phyloP scores from a whole-genome alignment of 352 stramenopile species.

The Globisporangium camurandrum region DNA sequence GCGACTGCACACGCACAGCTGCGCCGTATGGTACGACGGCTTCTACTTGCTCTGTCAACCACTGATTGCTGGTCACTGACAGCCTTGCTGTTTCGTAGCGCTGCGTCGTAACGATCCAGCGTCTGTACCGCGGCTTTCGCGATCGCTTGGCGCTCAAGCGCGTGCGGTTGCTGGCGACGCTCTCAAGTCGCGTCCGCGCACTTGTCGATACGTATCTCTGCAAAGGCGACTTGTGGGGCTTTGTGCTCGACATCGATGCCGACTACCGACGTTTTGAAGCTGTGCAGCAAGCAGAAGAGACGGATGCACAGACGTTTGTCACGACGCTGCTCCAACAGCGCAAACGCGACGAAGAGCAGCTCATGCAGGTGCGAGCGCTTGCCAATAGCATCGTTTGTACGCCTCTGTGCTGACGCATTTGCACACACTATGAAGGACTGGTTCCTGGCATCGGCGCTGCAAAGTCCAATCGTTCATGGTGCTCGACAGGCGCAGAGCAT shows the following conservation, averaged over 20 bases:
- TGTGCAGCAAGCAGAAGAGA: constrained; percentile 31
- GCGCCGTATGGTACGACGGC: constrained; percentile 10
- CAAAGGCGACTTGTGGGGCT: constrained; percentile 49
- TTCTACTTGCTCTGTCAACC: background rate
- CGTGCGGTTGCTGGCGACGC: constrained; percentile 21
- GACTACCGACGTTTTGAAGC: constrained; percentile 45
- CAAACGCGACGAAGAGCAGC: constrained; percentile 36
- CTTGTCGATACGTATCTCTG: constrained; percentile 42
- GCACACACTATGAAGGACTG: constrained; percentile 23
- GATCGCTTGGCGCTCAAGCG: constrained; percentile 36
- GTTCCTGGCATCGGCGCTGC: constrained; percentile 39
- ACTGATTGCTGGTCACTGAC: background rate
- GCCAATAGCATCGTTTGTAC: background rate
- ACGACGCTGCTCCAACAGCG: constrained; percentile 36
- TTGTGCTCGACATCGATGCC: constrained; percentile 51
- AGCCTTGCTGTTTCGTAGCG: constrained; percentile 2
- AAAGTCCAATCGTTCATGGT: constrained; percentile 38
- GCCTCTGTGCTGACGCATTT: background rate
- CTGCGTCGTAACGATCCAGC: constrained; percentile 35
- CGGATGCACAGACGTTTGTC: constrained; percentile 44
- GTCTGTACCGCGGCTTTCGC: constrained; percentile 40
- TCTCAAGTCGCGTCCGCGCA: constrained; percentile 31
- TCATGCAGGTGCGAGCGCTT: constrained; percentile 35
- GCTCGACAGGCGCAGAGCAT: constrained; percentile 19
- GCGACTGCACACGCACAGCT: constrained; percentile 17